Evolutionary conservation across 106 monocot species (phyloP).

Genomic region (Dendrobium nobile): DNA sequence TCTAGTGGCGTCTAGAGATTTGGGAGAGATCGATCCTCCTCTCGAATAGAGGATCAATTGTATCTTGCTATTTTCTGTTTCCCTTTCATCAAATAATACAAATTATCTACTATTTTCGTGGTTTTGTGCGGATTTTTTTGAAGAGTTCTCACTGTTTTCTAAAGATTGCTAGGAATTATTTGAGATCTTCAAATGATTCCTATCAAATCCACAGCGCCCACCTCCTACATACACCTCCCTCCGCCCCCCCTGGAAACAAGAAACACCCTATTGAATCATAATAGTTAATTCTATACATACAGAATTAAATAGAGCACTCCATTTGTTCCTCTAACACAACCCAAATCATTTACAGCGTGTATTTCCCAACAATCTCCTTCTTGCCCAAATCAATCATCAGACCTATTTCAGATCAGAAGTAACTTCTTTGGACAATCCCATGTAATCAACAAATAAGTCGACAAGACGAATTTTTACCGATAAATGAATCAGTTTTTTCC

Average conservation of each 20-base stretch:
- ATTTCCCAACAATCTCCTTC: background rate
- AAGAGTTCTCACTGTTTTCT: no score
- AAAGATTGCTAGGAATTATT: no score
- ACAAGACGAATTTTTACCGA: background rate
- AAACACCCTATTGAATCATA: background rate
- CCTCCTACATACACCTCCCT: background rate
- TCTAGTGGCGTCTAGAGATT: no score
- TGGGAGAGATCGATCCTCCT: no score
- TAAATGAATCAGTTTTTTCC: background rate
- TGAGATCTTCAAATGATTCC: no score
- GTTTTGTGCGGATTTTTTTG: no score
- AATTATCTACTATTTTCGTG: no score
- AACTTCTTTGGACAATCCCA: background rate
- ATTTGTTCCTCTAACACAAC: background rate
- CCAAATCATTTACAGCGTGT: background rate
- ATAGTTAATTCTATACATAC: background rate
- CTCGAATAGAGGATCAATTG: no score
- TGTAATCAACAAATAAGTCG: background rate
- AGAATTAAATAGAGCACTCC: background rate
- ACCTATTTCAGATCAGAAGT: background rate
- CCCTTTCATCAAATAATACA: no score
- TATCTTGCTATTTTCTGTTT: no score
- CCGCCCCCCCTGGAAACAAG: background rate
- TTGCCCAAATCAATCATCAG: background rate
- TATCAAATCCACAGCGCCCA: background rate